A percentile compares a stretch with the other conserved stretches of the same genome.
Conservation (phyloP, 805 yeast species). For the Tetrapisispora arboricola region DNA sequence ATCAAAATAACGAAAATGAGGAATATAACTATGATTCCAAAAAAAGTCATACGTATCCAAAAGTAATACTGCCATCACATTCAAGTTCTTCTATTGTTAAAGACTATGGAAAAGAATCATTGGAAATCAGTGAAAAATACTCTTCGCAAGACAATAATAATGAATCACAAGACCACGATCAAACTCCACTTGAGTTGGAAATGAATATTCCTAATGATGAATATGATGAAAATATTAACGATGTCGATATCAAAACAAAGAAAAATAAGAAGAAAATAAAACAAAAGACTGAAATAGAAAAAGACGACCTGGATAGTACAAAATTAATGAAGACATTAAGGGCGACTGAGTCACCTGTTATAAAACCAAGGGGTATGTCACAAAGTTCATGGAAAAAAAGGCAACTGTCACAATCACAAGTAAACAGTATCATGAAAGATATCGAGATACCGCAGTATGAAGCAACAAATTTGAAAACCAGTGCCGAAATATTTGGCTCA, state of each 20-base stretch:
- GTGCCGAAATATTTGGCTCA: constrained; percentile 17
- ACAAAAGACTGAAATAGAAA: constrained; percentile 5
- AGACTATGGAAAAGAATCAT: constrained; percentile 1
- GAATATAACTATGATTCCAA: neutral
- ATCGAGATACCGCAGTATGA: neutral
- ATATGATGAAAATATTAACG: neutral
- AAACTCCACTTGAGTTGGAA: too few species aligned
- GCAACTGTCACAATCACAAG: constrained; percentile 3
- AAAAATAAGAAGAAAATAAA: neutral
- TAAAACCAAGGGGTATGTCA: constrained; percentile 10
- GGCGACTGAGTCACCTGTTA: constrained; percentile 23
- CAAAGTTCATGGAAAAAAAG: constrained; percentile 1
- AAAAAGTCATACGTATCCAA: constrained; percentile 6
- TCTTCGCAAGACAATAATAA: neutral
- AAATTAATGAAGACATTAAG: constrained; percentile 7
- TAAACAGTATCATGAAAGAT: constrained; percentile 1
- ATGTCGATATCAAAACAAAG: neutral
- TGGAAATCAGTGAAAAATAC: constrained; percentile 4
- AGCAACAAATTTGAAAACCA: neutral
- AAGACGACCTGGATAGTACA: neutral
- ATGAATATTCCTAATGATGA: too few species aligned
- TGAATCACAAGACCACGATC: neutral
- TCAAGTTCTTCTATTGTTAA: neutral
- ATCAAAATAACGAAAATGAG: neutral
- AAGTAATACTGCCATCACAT: constrained; percentile 19